These are phyloP conservation scores for Fusarium veterinarium DNA, from an alignment of 2,329 filamentous ascomycete species.

Conservation along the genomic window DNA sequence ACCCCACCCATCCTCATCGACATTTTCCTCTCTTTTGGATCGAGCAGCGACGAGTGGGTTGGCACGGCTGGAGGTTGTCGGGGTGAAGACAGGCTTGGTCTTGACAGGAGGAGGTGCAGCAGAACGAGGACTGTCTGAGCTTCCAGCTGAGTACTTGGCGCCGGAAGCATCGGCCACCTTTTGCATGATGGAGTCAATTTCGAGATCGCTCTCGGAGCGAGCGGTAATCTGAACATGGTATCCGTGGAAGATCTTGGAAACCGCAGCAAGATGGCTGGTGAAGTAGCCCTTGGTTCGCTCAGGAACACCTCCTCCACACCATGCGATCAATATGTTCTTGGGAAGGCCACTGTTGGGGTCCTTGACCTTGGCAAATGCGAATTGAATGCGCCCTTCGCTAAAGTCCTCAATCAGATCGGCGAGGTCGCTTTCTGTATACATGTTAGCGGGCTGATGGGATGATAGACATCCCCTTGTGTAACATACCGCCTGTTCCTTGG, in stretches of 20 bases:
- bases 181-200: slow-evolving; percentile 86
- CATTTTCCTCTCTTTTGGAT: slow-evolving; percentile 67
- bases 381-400: slow-evolving; percentile 95
- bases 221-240: slow-evolving; percentile 99
- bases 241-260: slow-evolving; percentile 92
- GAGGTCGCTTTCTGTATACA: slow-evolving; percentile 82
- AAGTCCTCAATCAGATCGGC: slow-evolving; percentile 93
- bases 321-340: slow-evolving; percentile 93
- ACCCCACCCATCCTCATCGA: slow-evolving; percentile 93
- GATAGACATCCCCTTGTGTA: background rate
- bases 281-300: slow-evolving; percentile 99
- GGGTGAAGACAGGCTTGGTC: slow-evolving; percentile 92
- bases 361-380: slow-evolving; percentile 95
- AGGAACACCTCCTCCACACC: slow-evolving; percentile 98
- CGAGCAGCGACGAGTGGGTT: slow-evolving; percentile 77
- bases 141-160: slow-evolving; percentile 86
- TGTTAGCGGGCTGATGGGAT: slow-evolving; percentile 31
- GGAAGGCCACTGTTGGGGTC: slow-evolving; percentile 91
- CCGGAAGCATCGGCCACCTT: slow-evolving; percentile 96
- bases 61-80: slow-evolving; percentile 67
- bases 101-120: slow-evolving; percentile 76
- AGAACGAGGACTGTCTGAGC: slow-evolving; percentile 63
- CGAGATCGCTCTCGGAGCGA: slow-evolving; percentile 88
- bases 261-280: slow-evolving; percentile 89
- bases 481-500: slow-evolving; percentile 84